Conservation (phyloP, 768 basidiomycete genomes). For the Rhizopogon vesiculosus region DNA sequence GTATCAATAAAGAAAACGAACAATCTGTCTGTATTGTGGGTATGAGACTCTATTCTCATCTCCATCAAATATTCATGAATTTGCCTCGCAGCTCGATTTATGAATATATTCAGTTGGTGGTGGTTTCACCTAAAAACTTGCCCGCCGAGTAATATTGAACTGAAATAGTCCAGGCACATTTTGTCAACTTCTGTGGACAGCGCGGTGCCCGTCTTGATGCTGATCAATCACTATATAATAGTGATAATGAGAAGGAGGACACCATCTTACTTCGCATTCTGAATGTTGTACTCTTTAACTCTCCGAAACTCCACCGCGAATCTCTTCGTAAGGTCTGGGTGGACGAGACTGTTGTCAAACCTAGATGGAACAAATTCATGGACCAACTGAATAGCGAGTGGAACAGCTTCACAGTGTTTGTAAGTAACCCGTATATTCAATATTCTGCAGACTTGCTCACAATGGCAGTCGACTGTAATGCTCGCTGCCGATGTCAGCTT, state of each 20-base stretch:
- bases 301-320: constrained; percentile 40
- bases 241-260: neutral
- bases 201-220: constrained; percentile 29
- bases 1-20: constrained; percentile 1
- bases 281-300: constrained; percentile 34
- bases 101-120: constrained; percentile 4
- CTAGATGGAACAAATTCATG: constrained; percentile 38
- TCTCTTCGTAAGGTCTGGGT: constrained; percentile 39
- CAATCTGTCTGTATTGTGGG: constrained; percentile 5
- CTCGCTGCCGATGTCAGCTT: constrained; percentile 51
- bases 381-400: constrained; percentile 38
- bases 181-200: constrained; percentile 34
- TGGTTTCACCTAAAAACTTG: neutral
- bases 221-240: constrained; percentile 17
- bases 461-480: constrained; percentile 40
- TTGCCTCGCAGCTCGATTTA: constrained; percentile 1
- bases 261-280: neutral
- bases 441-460: neutral
- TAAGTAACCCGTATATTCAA: constrained; percentile 17
- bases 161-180: constrained; percentile 19
- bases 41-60: neutral
- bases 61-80: neutral
- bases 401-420: constrained; percentile 44
- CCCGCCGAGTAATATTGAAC: neutral
- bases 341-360: constrained; percentile 35